phyloP scores from a whole-genome alignment of 1,284 basidiomycete genomes.

The Cryptococcus deneoformans region DNA sequence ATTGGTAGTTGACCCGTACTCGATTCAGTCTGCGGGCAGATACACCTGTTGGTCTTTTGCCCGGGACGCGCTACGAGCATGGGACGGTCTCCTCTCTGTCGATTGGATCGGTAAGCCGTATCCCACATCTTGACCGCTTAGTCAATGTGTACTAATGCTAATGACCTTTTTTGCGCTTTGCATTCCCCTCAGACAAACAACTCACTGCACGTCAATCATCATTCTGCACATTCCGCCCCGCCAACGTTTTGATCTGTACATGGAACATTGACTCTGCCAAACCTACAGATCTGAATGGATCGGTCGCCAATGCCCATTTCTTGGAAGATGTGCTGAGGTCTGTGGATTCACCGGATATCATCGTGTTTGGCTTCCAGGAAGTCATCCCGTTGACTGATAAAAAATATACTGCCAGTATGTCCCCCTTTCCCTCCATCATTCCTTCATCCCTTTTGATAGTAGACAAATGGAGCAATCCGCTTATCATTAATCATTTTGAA shows the following conservation, averaged over 20 bases:
- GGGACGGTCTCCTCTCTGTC: constrained; percentile 83
- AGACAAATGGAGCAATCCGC: background rate
- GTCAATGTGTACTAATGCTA: no score
- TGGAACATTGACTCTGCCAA: constrained; percentile 93
- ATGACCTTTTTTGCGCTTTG: no score
- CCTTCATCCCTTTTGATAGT: background rate
- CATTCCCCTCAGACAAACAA: constrained; percentile 60
- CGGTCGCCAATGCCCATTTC: constrained; percentile 66
- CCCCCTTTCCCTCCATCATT: background rate
- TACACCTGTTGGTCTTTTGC: constrained; percentile 75
- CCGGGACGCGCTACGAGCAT: constrained; percentile 74
- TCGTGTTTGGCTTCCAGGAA: constrained; percentile 94
- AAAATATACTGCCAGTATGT: constrained; percentile 76
- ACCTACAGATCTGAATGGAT: constrained; percentile 65
- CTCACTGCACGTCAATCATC: constrained; percentile 68
- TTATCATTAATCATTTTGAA: no score
- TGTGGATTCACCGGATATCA: constrained; percentile 76
- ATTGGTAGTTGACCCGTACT: constrained; percentile 68
- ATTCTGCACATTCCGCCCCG: constrained; percentile 74
- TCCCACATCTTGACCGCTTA: background rate
- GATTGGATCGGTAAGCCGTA: constrained; percentile 75
- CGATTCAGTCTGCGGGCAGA: constrained; percentile 57
- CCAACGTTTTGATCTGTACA: constrained; percentile 78
- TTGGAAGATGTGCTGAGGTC: constrained; percentile 67
- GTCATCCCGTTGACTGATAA: constrained; percentile 90